Evolutionary conservation across 805 yeast genomes (phyloP), one percentile per base, ranked within the genome.

Genomic region (Cyberlindnera maclurae): DNA sequence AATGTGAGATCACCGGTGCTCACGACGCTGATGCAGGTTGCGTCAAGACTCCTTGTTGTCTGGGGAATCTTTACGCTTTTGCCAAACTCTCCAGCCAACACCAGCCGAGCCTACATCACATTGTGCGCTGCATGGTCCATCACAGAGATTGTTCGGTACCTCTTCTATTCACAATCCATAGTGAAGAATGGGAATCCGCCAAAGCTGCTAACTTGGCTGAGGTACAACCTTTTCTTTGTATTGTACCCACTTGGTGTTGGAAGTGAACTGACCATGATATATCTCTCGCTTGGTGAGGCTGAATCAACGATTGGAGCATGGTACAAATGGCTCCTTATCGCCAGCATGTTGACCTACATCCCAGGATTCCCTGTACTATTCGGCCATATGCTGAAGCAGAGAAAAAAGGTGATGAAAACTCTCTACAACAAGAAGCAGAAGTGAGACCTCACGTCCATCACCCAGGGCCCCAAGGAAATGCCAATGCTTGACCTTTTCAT

Each of bases 171-270:
- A 7, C 70, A 81, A 39, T 78, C 78, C 49, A 61, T 83, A 44
- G 56, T 60, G 18, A 65, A 70, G 22, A 64, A 65, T 8, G 75
- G 71, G 2, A 54, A 64, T 2, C 79, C 83, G 12, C 83, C 93
- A 4, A 51, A 55, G 29, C 57, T 65, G 55, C 67, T 90, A 48
- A 73, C 79, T 15, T 73, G 81, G 71, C 63, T 87, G 46, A 75
- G 98, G 54, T 93, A 93, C 70, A 83, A 84, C 46, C 64, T 86
- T 20, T 93, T 93, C 62, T 73, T 75, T 48, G 75, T 86, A 3
- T 67, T 93, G 47, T 93, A 93, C 55, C 98, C 98, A 15, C 60
- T 82, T 15, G 98, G 98, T 3, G 96, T 89, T n/a, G 74, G 83
- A 2, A 77, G 90, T 44, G 98, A 93, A 59, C 68, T 83, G 43